Evolutionary conservation across 257 asterid species (phyloP).

Genomic region (Gentiana straminea): DNA sequence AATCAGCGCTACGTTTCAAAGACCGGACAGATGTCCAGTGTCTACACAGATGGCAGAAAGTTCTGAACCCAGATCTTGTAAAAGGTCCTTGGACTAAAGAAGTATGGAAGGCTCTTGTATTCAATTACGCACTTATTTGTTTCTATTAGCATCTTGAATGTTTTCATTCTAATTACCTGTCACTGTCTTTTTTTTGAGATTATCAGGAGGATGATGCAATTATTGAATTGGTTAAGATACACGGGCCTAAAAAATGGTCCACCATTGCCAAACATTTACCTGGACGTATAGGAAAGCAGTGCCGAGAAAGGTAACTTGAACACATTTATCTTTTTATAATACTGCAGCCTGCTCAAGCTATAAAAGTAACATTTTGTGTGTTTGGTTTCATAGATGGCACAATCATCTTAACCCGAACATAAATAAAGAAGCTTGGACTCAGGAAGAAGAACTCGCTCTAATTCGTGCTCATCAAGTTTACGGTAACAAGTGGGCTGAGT

Average conservation of each 20-base stretch:
- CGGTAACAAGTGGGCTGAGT: slow-evolving; percentile 99
- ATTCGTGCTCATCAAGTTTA: slow-evolving; percentile 73
- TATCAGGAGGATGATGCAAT: slow-evolving; percentile 86
- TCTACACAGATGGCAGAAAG: slow-evolving; percentile 97
- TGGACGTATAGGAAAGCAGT: slow-evolving; percentile 98
- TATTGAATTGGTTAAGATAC: slow-evolving; percentile 55
- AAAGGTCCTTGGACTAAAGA: slow-evolving; percentile 98
- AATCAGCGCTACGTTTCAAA: slow-evolving; percentile 81
- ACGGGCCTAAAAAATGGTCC: slow-evolving; percentile 96
- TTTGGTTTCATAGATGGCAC: slow-evolving; percentile 65
- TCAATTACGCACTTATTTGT: neutral
- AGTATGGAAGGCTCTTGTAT: slow-evolving; percentile 28
- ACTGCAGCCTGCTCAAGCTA: too few relatives aligned
- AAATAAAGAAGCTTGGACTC: slow-evolving; percentile 93
- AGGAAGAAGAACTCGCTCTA: slow-evolving; percentile 82
- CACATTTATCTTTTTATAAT: too few relatives aligned
- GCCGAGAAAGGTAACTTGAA: slow-evolving; percentile 67
- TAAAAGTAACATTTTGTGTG: neutral
- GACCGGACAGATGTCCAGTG: slow-evolving; percentile 90
- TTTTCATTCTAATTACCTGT: neutral
- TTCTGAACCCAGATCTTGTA: slow-evolving; percentile 87
- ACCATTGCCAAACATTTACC: slow-evolving; percentile 90
- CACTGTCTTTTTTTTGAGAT: slow-evolving; percentile 1
- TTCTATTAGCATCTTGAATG: neutral
- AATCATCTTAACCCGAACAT: slow-evolving; percentile 92